phyloP scores from a whole-genome alignment of 2,329 filamentous ascomycete species.

The Cordyceps farinosa region DNA sequence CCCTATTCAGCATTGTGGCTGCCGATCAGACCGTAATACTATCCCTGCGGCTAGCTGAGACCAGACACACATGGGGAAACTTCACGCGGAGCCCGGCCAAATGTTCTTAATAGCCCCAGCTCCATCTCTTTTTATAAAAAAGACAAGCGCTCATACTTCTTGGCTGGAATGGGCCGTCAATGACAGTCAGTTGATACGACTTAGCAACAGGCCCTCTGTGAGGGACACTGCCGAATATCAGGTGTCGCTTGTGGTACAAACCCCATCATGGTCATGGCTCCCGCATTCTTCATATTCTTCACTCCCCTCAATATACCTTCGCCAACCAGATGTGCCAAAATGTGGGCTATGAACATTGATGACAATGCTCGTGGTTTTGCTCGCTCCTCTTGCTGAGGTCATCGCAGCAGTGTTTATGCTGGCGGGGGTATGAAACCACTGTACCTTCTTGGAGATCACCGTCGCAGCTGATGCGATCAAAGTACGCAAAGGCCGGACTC shows the following conservation, averaged over 20 bases:
- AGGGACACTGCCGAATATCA: constrained; percentile 28
- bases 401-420: constrained; percentile 37
- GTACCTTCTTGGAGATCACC: constrained; percentile 19
- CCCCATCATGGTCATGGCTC: constrained; percentile 19
- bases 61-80: no score
- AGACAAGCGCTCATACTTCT: constrained; percentile 17
- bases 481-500: constrained; percentile 21
- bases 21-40: no score
- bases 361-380: constrained; percentile 45
- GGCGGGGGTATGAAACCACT: constrained; percentile 11
- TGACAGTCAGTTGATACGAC: constrained; percentile 37
- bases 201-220: constrained; percentile 28
- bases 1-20: no score
- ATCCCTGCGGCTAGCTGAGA: no score
- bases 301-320: constrained; percentile 35
- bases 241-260: constrained; percentile 25
- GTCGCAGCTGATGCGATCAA: not conserved
- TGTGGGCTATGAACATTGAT: constrained; percentile 42
- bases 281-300: constrained; percentile 8
- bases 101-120: constrained; percentile 2
- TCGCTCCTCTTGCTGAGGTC: constrained; percentile 35
- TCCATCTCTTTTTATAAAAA: constrained; percentile 23
- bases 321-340: constrained; percentile 30
- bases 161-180: constrained; percentile 29
- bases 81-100: no score